Conservation (phyloP, 805 yeast species). For the Lipomyces starkeyi region DNA sequence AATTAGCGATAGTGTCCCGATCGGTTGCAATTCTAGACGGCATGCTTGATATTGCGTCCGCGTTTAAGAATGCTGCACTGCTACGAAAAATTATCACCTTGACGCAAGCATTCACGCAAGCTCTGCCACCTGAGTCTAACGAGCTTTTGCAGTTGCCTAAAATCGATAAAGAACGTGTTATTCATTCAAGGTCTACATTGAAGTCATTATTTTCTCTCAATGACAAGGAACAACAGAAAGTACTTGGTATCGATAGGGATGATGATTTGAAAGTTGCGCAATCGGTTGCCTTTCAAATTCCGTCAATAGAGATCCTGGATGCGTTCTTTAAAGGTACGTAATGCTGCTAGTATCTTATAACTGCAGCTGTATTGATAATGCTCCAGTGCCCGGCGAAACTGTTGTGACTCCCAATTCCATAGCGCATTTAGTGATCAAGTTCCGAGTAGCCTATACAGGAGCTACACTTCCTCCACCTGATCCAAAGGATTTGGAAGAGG, state of each 20-base stretch:
- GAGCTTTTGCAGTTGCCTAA: slow-evolving; percentile 78
- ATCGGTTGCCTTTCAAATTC: slow-evolving; percentile 34
- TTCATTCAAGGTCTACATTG: slow-evolving; percentile 6
- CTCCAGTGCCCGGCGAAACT: slow-evolving; percentile 86
- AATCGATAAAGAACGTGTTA: slow-evolving; percentile 53
- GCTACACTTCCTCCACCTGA: slow-evolving; percentile 43
- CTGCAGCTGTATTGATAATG: slow-evolving; percentile 41
- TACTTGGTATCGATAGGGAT: slow-evolving; percentile 33
- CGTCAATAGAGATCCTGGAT: slow-evolving; percentile 26
- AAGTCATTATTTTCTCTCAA: slow-evolving; percentile 13
- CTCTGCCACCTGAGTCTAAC: slow-evolving; percentile 31
- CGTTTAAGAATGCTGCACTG: slow-evolving; percentile 72
- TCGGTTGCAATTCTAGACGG: slow-evolving; percentile 72
- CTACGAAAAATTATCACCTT: slow-evolving; percentile 21
- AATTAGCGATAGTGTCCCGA: slow-evolving; percentile 61
- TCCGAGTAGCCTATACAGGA: slow-evolving; percentile 73
- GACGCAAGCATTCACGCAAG: slow-evolving; percentile 34
- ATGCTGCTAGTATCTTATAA: not conserved
- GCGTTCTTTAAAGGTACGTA: slow-evolving; percentile 33
- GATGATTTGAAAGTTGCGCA: slow-evolving; percentile 28
- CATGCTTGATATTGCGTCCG: slow-evolving; percentile 78
- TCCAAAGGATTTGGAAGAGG: slow-evolving; percentile 53
- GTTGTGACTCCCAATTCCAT: slow-evolving; percentile 71
- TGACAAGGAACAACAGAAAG: slow-evolving; percentile 44
- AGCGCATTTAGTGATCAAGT: slow-evolving; percentile 77